A percentile compares a stretch with the other conserved stretches of the same genome.
Evolutionary conservation across 2,329 filamentous ascomycete genomes (phyloP).

Genomic region (Cercospora brassicicola): DNA sequence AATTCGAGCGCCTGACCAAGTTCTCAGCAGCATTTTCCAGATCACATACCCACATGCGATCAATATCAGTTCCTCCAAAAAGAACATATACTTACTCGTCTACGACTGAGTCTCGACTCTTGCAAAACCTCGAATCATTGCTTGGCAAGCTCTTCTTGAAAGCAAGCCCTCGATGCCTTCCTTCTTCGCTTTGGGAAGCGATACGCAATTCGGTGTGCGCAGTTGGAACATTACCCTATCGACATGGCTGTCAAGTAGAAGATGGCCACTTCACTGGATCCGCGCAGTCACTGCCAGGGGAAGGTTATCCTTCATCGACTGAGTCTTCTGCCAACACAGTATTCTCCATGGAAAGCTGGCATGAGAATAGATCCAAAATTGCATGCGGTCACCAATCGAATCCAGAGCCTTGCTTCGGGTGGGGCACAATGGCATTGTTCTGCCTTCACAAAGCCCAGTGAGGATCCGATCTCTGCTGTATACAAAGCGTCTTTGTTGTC

Average conservation of each 20-base stretch:
- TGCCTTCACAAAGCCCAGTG: neutral
- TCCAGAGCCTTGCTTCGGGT: neutral
- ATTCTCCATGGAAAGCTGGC: neutral
- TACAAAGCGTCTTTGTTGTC: neutral
- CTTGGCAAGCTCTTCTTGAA: neutral
- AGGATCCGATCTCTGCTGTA: neutral
- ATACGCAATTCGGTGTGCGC: neutral
- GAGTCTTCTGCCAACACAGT: neutral
- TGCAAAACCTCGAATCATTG: neutral
- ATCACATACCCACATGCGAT: neutral
- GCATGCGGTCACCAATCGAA: neutral
- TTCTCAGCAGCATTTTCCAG: neutral
- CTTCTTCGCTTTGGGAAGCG: neutral
- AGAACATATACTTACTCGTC: too few species aligned
- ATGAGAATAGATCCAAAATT: neutral
- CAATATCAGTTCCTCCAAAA: too few species aligned
- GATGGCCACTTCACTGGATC: neutral
- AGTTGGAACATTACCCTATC: neutral
- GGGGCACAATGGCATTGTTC: neutral
- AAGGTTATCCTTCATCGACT: neutral
- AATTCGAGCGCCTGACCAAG: neutral
- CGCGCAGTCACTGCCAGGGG: neutral
- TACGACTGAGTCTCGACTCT: neutral
- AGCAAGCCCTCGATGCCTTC: neutral
- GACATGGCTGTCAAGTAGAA: neutral